Evolutionary conservation across 2,329 filamentous ascomycete species (phyloP).

Genomic region (Chaetomium olivaceum): DNA sequence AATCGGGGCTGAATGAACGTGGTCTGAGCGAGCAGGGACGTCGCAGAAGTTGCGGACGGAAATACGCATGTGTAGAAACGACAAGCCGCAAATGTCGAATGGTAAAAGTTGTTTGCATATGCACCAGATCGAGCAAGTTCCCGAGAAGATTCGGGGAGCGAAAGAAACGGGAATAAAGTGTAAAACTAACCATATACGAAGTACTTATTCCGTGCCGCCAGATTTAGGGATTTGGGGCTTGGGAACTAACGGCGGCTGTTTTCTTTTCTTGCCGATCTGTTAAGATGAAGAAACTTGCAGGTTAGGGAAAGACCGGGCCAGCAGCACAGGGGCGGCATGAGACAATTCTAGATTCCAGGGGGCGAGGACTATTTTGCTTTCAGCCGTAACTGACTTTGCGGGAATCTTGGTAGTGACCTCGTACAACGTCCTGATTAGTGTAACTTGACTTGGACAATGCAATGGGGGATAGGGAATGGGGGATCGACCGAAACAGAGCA

Average conservation of each 20-base stretch:
- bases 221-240: neutral
- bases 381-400: neutral
- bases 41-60: neutral
- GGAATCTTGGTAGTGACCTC: neutral
- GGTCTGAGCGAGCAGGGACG: neutral
- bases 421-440: neutral
- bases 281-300: neutral
- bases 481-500: neutral
- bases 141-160: neutral
- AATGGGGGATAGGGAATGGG: neutral
- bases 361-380: neutral
- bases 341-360: neutral
- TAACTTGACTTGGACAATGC: neutral
- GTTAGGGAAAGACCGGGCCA: neutral
- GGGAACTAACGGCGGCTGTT: neutral
- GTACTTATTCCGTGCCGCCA: neutral
- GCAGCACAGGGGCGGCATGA: neutral
- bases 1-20: slow-evolving; percentile 3
- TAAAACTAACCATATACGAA: neutral
- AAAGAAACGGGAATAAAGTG: neutral
- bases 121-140: neutral
- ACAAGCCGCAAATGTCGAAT: neutral
- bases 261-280: neutral
- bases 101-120: neutral
- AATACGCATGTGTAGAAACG: neutral